phyloP scores from a whole-genome alignment of 331 rosid species.

The Pyracantha coccinea region DNA sequence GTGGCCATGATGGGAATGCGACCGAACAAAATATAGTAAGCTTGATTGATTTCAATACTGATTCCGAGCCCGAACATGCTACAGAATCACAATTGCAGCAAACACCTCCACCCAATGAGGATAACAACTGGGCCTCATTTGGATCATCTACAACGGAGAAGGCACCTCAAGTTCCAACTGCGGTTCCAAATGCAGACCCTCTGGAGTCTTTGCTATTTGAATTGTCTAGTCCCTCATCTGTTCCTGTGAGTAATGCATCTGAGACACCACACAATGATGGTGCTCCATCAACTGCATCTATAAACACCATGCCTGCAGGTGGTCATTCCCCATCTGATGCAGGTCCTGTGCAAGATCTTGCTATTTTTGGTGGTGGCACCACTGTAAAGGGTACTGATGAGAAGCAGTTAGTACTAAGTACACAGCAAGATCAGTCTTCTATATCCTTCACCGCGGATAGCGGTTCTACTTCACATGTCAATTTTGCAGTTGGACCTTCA shows the following conservation, averaged over 20 bases:
- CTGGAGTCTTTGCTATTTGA: constrained; percentile 53
- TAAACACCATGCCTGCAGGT: constrained; percentile 16
- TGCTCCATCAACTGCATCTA: constrained; percentile 18
- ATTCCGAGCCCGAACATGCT: constrained; percentile 23
- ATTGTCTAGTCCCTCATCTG: constrained; percentile 39
- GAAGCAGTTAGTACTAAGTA: constrained; percentile 15
- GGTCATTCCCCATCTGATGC: constrained; percentile 22
- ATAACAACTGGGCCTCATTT: constrained; percentile 43
- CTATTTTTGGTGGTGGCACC: background rate
- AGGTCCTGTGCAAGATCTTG: constrained; percentile 14
- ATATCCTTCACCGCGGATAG: constrained; percentile 2
- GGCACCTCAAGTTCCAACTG: constrained; percentile 27
- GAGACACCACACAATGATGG: constrained; percentile 13
- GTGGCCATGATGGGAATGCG: constrained; percentile 16
- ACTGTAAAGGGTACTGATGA: constrained; percentile 12
- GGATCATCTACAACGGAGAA: constrained; percentile 18
- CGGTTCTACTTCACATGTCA: constrained; percentile 16
- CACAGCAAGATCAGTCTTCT: constrained; percentile 25
- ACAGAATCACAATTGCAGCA: constrained; percentile 24
- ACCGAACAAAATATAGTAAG: constrained; percentile 22
- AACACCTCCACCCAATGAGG: constrained; percentile 19
- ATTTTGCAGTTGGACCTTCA: constrained; percentile 11
- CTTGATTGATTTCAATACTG: constrained; percentile 30
- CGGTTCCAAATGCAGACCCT: constrained; percentile 29
- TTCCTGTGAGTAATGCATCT: constrained; percentile 10